These are phyloP conservation scores for Phytophthora foliorum DNA, from an alignment of 352 stramenopile species.

Conservation along the genomic window DNA sequence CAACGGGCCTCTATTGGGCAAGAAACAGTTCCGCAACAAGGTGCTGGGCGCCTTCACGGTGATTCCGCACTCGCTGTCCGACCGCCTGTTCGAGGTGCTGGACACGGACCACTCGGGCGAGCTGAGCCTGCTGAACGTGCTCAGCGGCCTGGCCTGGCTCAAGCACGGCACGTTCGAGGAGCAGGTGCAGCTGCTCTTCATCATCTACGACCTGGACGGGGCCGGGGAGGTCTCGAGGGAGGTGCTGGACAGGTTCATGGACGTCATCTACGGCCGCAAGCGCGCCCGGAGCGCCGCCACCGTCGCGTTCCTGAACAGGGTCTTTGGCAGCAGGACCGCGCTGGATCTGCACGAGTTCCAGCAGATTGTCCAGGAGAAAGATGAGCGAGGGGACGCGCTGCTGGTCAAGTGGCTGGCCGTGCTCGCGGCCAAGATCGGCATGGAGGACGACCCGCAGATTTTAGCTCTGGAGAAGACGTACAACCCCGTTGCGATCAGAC, in stretches of 20 bases:
- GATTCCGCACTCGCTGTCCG: slow-evolving; percentile 84
- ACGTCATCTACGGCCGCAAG: slow-evolving; percentile 83
- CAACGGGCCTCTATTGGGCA: slow-evolving; percentile 46
- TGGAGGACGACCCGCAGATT: slow-evolving; percentile 77
- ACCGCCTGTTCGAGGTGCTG: slow-evolving; percentile 88
- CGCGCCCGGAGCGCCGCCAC: slow-evolving; percentile 52
- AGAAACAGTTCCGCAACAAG: slow-evolving; percentile 87
- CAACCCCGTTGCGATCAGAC: slow-evolving; percentile 83
- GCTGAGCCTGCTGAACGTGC: slow-evolving; percentile 68
- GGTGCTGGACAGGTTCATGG: slow-evolving; percentile 84
- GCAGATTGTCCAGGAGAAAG: slow-evolving; percentile 59
- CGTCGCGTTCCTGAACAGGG: slow-evolving; percentile 61
- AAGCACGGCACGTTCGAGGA: slow-evolving; percentile 82
- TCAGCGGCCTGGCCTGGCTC: slow-evolving; percentile 78
- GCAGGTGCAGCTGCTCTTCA: slow-evolving; percentile 82
- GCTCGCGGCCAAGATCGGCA: slow-evolving; percentile 73
- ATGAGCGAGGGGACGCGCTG: slow-evolving; percentile 61
- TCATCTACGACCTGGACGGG: slow-evolving; percentile 86
- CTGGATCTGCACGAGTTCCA: slow-evolving; percentile 77
- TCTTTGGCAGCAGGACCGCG: slow-evolving; percentile 57
- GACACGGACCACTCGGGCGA: slow-evolving; percentile 74
- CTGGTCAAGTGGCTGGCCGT: slow-evolving; percentile 74
- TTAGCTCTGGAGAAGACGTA: slow-evolving; percentile 80
- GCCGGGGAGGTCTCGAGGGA: slow-evolving; percentile 72
- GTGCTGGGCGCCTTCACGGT: slow-evolving; percentile 80